These are phyloP conservation scores for Penicillium corylophilum DNA, from an alignment of 2,329 filamentous ascomycete genomes.

Conservation along the genomic window DNA sequence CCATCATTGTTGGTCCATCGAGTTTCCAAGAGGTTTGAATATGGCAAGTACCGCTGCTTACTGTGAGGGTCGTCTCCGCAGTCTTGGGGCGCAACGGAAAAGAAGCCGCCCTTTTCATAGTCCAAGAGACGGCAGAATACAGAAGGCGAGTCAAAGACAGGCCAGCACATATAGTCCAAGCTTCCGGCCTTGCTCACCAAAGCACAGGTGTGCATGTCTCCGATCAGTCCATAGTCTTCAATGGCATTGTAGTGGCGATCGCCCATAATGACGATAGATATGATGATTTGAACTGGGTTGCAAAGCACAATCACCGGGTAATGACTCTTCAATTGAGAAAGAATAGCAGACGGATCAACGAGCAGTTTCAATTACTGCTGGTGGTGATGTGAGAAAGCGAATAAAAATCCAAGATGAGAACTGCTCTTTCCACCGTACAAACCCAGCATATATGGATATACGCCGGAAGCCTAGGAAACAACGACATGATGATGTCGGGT, in stretches of 20 bases:
- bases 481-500: conserved; percentile 29
- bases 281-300: background rate
- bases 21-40: conserved; percentile 72
- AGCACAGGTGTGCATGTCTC: conserved; percentile 76
- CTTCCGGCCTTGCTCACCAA: conserved; percentile 72
- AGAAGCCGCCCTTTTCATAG: conserved; percentile 72
- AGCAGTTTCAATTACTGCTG: background rate
- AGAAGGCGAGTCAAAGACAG: conserved; percentile 74
- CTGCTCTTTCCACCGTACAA: background rate
- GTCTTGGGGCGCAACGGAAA: conserved; percentile 60
- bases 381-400: background rate
- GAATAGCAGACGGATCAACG: background rate
- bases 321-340: background rate
- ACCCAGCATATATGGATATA: conserved; percentile 10
- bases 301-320: background rate
- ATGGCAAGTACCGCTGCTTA: conserved; percentile 75
- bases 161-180: conserved; percentile 79
- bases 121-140: conserved; percentile 73
- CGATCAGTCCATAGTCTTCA: conserved; percentile 77
- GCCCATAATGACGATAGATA: conserved; percentile 8
- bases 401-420: background rate
- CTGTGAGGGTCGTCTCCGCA: conserved; percentile 55
- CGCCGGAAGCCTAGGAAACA: conserved; percentile 11
- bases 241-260: conserved; percentile 46
- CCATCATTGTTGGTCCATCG: conserved; percentile 75